A percentile compares a stretch with the other conserved stretches of the same genome.
phyloP scores from a whole-genome alignment of 176 grass and related monocot species.

The Ensete glaucum region DNA sequence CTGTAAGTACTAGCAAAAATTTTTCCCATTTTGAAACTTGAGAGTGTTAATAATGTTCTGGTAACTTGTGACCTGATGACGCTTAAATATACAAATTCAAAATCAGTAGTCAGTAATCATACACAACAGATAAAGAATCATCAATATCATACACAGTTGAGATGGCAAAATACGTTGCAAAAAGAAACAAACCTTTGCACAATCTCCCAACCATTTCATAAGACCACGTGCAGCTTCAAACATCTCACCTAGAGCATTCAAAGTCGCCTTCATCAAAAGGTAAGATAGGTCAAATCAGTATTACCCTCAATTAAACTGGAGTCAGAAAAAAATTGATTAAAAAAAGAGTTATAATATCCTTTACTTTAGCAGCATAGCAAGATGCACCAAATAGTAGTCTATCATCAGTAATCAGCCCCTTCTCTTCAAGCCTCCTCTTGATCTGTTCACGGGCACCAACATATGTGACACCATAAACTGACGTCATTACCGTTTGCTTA shows the following conservation, averaged over 20 bases:
- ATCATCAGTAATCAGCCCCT: constrained; percentile 77
- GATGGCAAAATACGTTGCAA: neutral
- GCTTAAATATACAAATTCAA: neutral
- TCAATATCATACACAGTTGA: neutral
- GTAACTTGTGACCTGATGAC: neutral
- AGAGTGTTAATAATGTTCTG: neutral
- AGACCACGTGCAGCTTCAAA: constrained; percentile 87
- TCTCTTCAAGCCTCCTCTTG: constrained; percentile 76
- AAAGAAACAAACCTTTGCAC: constrained; percentile 62
- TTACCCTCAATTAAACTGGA: neutral
- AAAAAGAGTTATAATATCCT: neutral
- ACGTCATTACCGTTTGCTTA: constrained; percentile 99
- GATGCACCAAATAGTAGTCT: constrained; percentile 59
- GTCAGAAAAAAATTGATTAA: neutral
- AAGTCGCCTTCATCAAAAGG: constrained; percentile 52
- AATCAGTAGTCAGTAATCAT: neutral
- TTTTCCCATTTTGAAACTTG: neutral
- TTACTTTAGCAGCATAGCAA: constrained; percentile 73
- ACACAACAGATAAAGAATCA: neutral
- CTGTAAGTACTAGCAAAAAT: constrained; percentile 5
- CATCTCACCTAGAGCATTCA: constrained; percentile 91
- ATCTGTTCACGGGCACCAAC: constrained; percentile 92
- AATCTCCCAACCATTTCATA: constrained; percentile 89
- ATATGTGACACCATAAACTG: constrained; percentile 96
- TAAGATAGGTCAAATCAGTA: neutral